These are phyloP conservation scores for Didymosphaeria variabile DNA, from an alignment of 2,329 filamentous ascomycete species.

Conservation along the genomic window DNA sequence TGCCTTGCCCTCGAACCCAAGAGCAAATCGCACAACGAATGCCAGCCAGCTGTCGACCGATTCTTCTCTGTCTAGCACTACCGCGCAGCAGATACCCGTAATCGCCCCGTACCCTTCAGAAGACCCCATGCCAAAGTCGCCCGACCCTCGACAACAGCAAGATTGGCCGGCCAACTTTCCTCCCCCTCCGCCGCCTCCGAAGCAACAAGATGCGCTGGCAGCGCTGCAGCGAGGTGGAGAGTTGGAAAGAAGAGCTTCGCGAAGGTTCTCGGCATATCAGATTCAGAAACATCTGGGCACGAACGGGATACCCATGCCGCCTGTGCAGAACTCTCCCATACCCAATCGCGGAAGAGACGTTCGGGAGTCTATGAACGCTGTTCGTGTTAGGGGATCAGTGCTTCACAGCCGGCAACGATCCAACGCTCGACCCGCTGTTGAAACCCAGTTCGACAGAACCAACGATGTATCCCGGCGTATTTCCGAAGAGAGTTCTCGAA, in stretches of 20 bases:
- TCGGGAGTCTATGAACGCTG: constrained; percentile 82
- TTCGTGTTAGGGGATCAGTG: constrained; percentile 67
- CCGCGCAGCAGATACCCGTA: constrained; percentile 79
- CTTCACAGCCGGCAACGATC: constrained; percentile 63
- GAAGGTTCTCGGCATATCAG: constrained; percentile 95
- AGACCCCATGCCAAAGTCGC: constrained; percentile 56
- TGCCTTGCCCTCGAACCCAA: constrained; percentile 45
- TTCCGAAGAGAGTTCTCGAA: constrained; percentile 67
- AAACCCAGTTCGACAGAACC: constrained; percentile 69
- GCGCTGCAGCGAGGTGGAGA: constrained; percentile 92
- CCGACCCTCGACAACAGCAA: constrained; percentile 47
- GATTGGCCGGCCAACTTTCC: constrained; percentile 66
- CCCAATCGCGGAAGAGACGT: constrained; percentile 87
- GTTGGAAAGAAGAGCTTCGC: constrained; percentile 88
- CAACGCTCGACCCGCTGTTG: constrained; percentile 58
- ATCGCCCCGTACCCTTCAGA: constrained; percentile 77
- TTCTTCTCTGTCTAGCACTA: constrained; percentile 76
- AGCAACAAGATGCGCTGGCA: constrained; percentile 87
- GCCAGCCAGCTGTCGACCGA: constrained; percentile 47
- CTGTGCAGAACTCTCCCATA: constrained; percentile 78
- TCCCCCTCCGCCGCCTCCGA: constrained; percentile 81
- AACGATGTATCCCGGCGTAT: constrained; percentile 61
- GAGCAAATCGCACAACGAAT: constrained; percentile 43
- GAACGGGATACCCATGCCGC: constrained; percentile 84
- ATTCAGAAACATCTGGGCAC: constrained; percentile 93